Percentiles rank a stretch among this genome's conserved stretches.
These are phyloP conservation scores for Corylus americana DNA, from an alignment of 306 rosid species.

Conservation along the genomic window DNA sequence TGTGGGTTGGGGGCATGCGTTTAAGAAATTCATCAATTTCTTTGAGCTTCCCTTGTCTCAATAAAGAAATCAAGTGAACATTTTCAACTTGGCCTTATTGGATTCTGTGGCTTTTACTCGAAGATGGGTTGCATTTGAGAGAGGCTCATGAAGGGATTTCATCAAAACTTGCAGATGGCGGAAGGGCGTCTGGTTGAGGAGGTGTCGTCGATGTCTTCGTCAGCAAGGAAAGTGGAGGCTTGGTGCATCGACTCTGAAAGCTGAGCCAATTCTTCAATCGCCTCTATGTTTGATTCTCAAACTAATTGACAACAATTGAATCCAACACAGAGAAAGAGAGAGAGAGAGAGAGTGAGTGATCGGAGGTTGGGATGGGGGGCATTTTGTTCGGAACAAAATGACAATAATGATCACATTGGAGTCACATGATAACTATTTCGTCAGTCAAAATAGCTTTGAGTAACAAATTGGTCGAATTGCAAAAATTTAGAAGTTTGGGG, in stretches of 20 bases:
- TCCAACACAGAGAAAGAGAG: too few relatives aligned
- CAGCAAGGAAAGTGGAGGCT: conserved; percentile 81
- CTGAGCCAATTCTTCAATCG: conserved; percentile 86
- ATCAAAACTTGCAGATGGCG: conserved; percentile 48
- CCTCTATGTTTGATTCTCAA: conserved; percentile 54
- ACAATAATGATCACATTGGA: too few relatives aligned
- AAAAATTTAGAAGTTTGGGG: too few relatives aligned
- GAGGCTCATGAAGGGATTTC: conserved; percentile 59
- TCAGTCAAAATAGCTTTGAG: too few relatives aligned
- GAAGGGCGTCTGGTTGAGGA: conserved; percentile 62
- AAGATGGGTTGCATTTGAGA: conserved; percentile 28
- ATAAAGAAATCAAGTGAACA: conserved; percentile 51
- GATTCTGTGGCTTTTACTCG: conserved; percentile 12
- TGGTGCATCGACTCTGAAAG: conserved; percentile 91
- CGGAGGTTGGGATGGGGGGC: too few relatives aligned
- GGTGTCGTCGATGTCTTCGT: conserved; percentile 82
- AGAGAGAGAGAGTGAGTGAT: too few relatives aligned
- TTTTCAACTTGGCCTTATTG: conserved; percentile 53
- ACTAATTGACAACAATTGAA: too few relatives aligned
- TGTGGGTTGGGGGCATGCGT: conserved; percentile 22
- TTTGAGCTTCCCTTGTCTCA: conserved; percentile 49
- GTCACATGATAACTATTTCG: too few relatives aligned
- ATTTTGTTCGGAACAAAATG: too few relatives aligned
- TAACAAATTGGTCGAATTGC: too few relatives aligned
- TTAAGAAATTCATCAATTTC: conserved; percentile 51